A percentile compares a stretch with the other conserved stretches of the same genome.
phyloP scores from a whole-genome alignment of 352 stramenopile species.

The Thraustotheca clavata region DNA sequence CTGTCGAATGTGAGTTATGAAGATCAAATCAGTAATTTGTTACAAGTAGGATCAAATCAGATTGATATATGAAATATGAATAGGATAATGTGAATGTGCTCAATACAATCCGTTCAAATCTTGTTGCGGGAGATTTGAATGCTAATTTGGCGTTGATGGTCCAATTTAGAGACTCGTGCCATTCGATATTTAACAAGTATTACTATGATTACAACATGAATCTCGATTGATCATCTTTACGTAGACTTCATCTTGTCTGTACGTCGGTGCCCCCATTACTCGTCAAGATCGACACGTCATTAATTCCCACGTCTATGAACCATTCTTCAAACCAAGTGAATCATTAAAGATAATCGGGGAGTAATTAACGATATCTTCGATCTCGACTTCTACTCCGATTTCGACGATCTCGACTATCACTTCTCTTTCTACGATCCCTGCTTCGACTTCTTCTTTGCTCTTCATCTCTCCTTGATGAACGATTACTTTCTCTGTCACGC shows the following conservation, averaged over 20 bases:
- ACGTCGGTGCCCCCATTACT: constrained; percentile 55
- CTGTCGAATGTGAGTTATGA: not conserved
- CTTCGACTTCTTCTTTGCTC: constrained; percentile 24
- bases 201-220: not conserved
- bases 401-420: constrained; percentile 21
- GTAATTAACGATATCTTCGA: constrained; percentile 15
- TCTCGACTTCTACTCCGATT: constrained; percentile 29
- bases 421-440: constrained; percentile 21
- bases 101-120: constrained; percentile 59
- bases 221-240: not conserved
- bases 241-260: constrained; percentile 47
- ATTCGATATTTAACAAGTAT: constrained; percentile 46
- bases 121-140: constrained; percentile 44
- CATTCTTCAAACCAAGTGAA: constrained; percentile 21
- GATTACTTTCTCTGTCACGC: not conserved
- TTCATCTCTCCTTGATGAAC: not conserved
- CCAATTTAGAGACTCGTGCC: constrained; percentile 62
- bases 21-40: not conserved
- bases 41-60: no score
- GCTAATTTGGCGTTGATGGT: constrained; percentile 47
- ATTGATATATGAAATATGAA: no score
- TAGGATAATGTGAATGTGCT: constrained; percentile 59
- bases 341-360: constrained; percentile 7
- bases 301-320: constrained; percentile 28
- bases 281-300: constrained; percentile 56